A percentile compares a stretch with the other conserved stretches of the same genome.
Conservation (phyloP, 1,284 basidiomycete genomes). For the Gymnopus androsaceus region DNA sequence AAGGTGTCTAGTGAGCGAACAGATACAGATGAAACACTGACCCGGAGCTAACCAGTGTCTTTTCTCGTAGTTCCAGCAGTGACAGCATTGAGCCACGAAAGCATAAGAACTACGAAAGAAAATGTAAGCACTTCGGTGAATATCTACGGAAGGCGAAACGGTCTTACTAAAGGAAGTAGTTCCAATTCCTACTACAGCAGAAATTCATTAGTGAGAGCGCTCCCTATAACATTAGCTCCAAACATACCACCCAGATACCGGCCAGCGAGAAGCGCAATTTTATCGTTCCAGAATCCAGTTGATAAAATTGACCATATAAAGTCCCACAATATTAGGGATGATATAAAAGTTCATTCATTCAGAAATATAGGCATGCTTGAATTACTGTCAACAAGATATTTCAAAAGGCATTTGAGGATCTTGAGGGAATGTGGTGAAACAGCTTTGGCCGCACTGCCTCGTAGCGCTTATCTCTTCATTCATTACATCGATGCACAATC, state of each 20-base stretch:
- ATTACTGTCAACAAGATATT: too few species aligned
- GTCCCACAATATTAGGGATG: slow-evolving; percentile 68
- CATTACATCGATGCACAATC: too few species aligned
- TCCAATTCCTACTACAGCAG: slow-evolving; percentile 25
- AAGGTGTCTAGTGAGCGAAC: background rate
- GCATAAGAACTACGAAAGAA: too few species aligned
- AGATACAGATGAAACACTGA: background rate
- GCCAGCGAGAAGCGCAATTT: slow-evolving; percentile 71
- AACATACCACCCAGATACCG: slow-evolving; percentile 68
- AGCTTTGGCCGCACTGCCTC: too few species aligned
- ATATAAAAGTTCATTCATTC: too few species aligned
- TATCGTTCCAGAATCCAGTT: slow-evolving; percentile 66
- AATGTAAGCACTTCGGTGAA: slow-evolving; percentile 41
- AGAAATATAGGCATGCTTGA: too few species aligned
- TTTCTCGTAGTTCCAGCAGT: slow-evolving; percentile 34
- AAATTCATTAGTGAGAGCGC: background rate
- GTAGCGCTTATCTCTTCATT: too few species aligned
- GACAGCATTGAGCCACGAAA: too few species aligned
- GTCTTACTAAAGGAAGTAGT: slow-evolving; percentile 54
- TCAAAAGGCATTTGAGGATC: too few species aligned
- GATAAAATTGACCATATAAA: slow-evolving; percentile 67
- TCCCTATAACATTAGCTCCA: slow-evolving; percentile 26
- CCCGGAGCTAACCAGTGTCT: slow-evolving; percentile 57
- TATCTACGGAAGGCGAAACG: too few species aligned
- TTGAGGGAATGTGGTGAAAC: too few species aligned